A percentile compares a stretch with the other conserved stretches of the same genome.
Evolutionary conservation across 495 filamentous ascomycete genomes (phyloP).

Genomic region (Extremus antarcticus): DNA sequence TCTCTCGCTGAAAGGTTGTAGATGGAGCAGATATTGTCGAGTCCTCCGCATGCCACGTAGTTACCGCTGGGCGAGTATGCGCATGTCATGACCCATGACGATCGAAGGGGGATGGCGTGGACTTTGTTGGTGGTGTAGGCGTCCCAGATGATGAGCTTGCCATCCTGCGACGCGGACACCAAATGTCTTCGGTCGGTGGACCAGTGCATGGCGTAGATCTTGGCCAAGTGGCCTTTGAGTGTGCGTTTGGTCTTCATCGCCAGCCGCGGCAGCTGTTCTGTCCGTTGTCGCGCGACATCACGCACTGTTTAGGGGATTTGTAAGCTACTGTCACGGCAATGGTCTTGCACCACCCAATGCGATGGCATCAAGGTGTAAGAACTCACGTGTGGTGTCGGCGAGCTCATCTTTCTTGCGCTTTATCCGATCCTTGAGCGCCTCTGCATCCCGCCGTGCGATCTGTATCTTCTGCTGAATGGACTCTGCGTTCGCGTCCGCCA

Average conservation of each 20-base stretch:
- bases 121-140: conserved; percentile 99
- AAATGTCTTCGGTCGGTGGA: conserved; percentile 96
- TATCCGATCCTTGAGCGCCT: conserved; percentile 96
- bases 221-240: conserved; percentile 92
- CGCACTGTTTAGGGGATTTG: conserved; percentile 50
- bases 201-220: conserved; percentile 99
- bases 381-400: conserved; percentile 92
- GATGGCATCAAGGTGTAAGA: conserved; percentile 4
- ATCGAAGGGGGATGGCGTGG: conserved; percentile 94
- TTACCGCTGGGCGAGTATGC: conserved; percentile 97
- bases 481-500: conserved; percentile 56
- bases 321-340: neutral
- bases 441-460: conserved; percentile 91
- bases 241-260: conserved; percentile 94
- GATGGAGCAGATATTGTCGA: conserved; percentile 99
- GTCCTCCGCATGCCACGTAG: conserved; percentile 93
- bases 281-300: conserved; percentile 76
- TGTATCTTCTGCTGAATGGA: conserved; percentile 84
- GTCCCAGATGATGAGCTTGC: conserved; percentile 99
- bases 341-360: neutral
- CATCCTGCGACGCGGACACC: conserved; percentile 95
- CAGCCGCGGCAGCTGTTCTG: conserved; percentile 80
- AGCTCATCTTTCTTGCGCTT: conserved; percentile 99
- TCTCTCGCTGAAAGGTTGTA: conserved; percentile 97
- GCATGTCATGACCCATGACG: conserved; percentile 99